A percentile compares a stretch with the other conserved stretches of the same genome.
Evolutionary conservation across 2,329 filamentous ascomycete species (phyloP).

Genomic region (Xylariaceae sp.): DNA sequence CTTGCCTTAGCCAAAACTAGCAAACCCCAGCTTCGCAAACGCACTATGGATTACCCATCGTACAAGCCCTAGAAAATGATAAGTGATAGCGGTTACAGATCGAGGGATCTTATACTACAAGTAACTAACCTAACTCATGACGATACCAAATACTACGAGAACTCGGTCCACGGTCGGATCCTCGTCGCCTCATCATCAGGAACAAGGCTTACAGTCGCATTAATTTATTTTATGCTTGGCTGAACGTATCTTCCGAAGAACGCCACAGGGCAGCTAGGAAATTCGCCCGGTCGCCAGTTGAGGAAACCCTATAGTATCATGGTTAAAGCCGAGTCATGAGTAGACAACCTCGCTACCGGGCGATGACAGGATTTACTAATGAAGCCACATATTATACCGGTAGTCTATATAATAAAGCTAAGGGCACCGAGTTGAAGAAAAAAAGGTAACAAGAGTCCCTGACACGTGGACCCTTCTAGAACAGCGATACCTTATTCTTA

Average conservation of each 20-base stretch:
- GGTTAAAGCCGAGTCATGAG: constrained; percentile 12
- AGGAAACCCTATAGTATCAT: constrained; percentile 30
- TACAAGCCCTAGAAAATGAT: neutral
- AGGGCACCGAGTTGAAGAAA: no score
- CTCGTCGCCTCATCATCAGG: neutral
- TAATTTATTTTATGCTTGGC: constrained; percentile 4
- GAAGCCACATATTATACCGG: no score
- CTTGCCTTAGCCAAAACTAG: constrained; percentile 4
- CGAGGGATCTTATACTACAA: no score
- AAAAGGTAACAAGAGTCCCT: constrained; percentile 9
- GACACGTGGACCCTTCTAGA: constrained; percentile 41
- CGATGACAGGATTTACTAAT: no score
- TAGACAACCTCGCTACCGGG: constrained; percentile 24
- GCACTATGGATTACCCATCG: neutral
- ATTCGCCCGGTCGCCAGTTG: constrained; percentile 27
- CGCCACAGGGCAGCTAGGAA: constrained; percentile 20
- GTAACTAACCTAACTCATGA: neutral
- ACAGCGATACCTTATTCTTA: constrained; percentile 1
- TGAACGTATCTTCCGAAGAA: constrained; percentile 19
- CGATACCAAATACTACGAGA: neutral
- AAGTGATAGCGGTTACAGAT: no score
- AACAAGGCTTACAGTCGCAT: neutral
- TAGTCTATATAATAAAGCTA: no score
- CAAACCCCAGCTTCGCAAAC: constrained; percentile 19
- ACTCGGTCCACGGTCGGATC: neutral